Evolutionary conservation across 805 yeast genomes (phyloP).

Genomic region (Hanseniaspora hatyaiensis): DNA sequence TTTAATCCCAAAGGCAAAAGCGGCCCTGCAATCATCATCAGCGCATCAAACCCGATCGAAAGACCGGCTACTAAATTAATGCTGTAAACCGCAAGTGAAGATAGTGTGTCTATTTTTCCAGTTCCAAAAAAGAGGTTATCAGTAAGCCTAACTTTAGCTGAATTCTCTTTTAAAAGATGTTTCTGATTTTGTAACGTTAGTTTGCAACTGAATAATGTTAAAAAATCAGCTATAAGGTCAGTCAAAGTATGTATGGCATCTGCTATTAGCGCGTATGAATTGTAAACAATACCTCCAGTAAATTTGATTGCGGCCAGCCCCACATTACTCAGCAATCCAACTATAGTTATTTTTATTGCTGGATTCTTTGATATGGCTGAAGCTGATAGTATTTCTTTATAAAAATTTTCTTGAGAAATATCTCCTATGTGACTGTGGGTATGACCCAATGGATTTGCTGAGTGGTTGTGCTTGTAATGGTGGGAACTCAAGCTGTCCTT

Average conservation of each 20-base stretch:
- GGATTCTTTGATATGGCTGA: constrained; percentile 50
- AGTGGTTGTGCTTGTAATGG: constrained; percentile 30
- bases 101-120: constrained; percentile 87
- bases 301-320: constrained; percentile 81
- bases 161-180: constrained; percentile 19
- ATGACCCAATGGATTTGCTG: constrained; percentile 23
- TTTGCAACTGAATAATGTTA: constrained; percentile 81
- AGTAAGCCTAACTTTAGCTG: neutral
- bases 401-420: constrained; percentile 6
- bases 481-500: no score
- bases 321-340: constrained; percentile 74
- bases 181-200: constrained; percentile 39
- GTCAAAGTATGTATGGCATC: constrained; percentile 90
- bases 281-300: constrained; percentile 80
- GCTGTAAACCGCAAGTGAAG: constrained; percentile 77
- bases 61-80: constrained; percentile 78
- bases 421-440: constrained; percentile 9
- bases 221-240: constrained; percentile 78
- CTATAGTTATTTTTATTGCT: constrained; percentile 85
- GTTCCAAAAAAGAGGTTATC: constrained; percentile 50
- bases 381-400: constrained; percentile 31
- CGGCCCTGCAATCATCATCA: constrained; percentile 56
- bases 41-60: constrained; percentile 79
- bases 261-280: constrained; percentile 87
- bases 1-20: constrained; percentile 49